A percentile compares a stretch with the other conserved stretches of the same genome.
phyloP scores from a whole-genome alignment of 2,329 filamentous ascomycete genomes.

The Penicillium italicum region DNA sequence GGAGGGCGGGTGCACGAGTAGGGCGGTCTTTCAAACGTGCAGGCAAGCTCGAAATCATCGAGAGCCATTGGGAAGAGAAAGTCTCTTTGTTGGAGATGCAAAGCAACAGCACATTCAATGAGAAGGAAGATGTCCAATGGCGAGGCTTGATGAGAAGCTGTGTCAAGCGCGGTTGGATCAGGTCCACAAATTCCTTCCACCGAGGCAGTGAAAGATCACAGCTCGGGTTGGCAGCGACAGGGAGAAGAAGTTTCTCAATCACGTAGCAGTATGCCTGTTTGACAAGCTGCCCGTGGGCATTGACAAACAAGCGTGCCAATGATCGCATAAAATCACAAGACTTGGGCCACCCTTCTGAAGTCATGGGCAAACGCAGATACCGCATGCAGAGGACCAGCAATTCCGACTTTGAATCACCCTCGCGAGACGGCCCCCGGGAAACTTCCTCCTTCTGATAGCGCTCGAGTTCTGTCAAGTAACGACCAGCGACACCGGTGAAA shows the following conservation, averaged over 20 bases:
- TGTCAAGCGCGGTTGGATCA: slow-evolving; percentile 71
- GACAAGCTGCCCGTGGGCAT: slow-evolving; percentile 80
- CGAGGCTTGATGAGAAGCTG: slow-evolving; percentile 88
- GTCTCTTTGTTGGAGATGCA: slow-evolving; percentile 83
- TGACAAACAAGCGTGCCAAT: slow-evolving; percentile 76
- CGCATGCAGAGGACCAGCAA: slow-evolving; percentile 89
- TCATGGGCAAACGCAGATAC: slow-evolving; percentile 72
- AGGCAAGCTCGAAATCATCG: slow-evolving; percentile 72
- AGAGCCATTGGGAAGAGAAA: slow-evolving; percentile 82
- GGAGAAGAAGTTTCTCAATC: slow-evolving; percentile 78
- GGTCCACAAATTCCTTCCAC: slow-evolving; percentile 81
- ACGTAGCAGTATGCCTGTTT: slow-evolving; percentile 95
- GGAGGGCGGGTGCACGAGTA: slow-evolving; percentile 73
- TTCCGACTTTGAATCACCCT: slow-evolving; percentile 75
- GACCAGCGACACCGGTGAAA: slow-evolving; percentile 75
- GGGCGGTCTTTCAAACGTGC: slow-evolving; percentile 79
- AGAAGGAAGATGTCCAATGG: slow-evolving; percentile 87
- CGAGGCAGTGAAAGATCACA: slow-evolving; percentile 74
- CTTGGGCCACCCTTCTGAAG: slow-evolving; percentile 72
- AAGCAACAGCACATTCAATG: slow-evolving; percentile 78
- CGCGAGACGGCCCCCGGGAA: slow-evolving; percentile 47
- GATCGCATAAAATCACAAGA: slow-evolving; percentile 85
- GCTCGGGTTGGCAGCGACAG: slow-evolving; percentile 76
- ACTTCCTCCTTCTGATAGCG: slow-evolving; percentile 71
- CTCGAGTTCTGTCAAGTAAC: slow-evolving; percentile 79